These are phyloP conservation scores for Primulina huaijiensis DNA, from an alignment of 257 asterid genomes.

Conservation along the genomic window DNA sequence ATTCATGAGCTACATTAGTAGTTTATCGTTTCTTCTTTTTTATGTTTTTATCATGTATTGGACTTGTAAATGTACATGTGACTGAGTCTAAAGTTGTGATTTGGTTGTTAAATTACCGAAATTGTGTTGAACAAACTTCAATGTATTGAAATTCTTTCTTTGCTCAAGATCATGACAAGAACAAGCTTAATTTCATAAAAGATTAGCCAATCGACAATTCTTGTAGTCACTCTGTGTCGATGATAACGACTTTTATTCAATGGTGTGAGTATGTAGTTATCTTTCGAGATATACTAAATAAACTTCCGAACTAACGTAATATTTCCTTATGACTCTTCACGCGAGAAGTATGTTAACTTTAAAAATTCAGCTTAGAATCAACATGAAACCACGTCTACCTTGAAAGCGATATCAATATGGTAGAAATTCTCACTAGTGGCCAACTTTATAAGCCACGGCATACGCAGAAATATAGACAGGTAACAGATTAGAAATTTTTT, in stretches of 20 bases:
- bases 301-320: too few species aligned
- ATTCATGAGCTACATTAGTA: neutral
- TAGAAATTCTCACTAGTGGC: neutral
- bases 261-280: too few species aligned
- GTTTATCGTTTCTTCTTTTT: neutral
- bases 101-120: constrained; percentile 18
- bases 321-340: too few species aligned
- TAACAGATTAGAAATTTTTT: neutral
- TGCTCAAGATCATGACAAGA: neutral
- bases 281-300: too few species aligned
- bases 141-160: neutral
- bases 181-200: too few species aligned
- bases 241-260: too few species aligned
- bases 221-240: too few species aligned
- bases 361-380: too few species aligned
- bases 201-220: too few species aligned
- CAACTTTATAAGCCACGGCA: neutral
- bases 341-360: too few species aligned
- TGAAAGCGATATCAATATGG: too few species aligned
- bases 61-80: constrained; percentile 43
- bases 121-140: neutral
- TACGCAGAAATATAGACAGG: too few species aligned
- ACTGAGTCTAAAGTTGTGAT: constrained; percentile 21
- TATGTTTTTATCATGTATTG: constrained; percentile 10
- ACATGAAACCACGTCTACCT: neutral